Conservation (phyloP, 202 grass and related monocot species). For the Schoenoplectus triqueter region DNA sequence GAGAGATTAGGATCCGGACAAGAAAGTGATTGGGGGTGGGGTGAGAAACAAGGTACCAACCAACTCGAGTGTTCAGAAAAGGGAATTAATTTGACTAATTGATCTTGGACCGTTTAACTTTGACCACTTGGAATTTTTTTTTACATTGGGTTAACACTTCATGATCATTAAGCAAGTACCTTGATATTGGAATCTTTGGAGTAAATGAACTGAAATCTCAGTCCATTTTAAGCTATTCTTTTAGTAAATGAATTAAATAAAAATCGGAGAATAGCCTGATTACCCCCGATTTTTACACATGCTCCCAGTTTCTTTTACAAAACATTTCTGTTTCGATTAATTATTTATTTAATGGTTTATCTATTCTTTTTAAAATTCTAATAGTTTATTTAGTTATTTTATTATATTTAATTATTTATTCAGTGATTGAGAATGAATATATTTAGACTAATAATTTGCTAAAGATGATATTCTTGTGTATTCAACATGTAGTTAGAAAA, state of each 20-base stretch:
- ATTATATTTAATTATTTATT: too few species aligned
- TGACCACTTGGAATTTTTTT: not conserved
- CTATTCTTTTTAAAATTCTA: too few species aligned
- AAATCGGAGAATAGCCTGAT: too few species aligned
- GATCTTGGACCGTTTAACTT: conserved; percentile 1
- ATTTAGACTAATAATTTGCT: too few species aligned
- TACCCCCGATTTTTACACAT: not conserved
- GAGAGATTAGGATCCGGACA: not conserved
- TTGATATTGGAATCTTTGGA: not conserved
- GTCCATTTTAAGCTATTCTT: not conserved
- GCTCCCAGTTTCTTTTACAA: too few species aligned
- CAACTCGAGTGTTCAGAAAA: conserved; percentile 18
- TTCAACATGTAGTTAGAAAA: too few species aligned
- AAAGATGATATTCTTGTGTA: too few species aligned
- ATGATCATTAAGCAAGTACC: not conserved
- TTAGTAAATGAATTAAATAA: too few species aligned
- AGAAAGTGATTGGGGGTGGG: not conserved
- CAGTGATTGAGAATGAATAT: too few species aligned
- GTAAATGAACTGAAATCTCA: not conserved
- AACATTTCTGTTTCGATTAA: too few species aligned
- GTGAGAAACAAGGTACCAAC: not conserved
- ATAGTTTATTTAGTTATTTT: too few species aligned
- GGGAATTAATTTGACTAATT: conserved; percentile 20
- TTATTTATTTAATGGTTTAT: too few species aligned
- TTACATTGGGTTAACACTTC: not conserved